phyloP scores from a whole-genome alignment of 148 eudicot genomes.

The Rhododendron williamsianum region DNA sequence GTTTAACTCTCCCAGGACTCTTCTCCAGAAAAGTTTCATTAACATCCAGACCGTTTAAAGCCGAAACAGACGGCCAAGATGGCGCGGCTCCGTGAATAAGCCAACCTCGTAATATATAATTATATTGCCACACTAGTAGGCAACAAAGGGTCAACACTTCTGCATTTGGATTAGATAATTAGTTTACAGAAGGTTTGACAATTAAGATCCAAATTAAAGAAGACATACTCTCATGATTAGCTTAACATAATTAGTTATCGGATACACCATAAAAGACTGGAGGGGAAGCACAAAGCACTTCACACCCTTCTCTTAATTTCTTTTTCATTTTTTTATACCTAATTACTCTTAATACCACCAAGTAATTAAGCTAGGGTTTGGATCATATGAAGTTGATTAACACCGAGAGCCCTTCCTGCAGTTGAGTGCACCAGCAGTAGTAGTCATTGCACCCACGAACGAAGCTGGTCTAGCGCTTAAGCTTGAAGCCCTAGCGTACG shows the following conservation, averaged over 20 bases:
- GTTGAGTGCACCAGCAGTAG: slow-evolving; percentile 41
- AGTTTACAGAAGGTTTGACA: neutral
- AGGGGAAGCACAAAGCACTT: neutral
- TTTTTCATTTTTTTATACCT: neutral
- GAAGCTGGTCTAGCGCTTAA: slow-evolving; percentile 56
- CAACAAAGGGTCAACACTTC: neutral
- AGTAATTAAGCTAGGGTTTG: neutral
- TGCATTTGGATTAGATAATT: neutral
- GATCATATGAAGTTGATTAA: slow-evolving; percentile 14
- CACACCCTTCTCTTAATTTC: neutral
- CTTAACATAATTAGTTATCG: neutral
- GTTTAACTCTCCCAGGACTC: too few relatives aligned
- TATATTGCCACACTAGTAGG: neutral
- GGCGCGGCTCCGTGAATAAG: too few relatives aligned
- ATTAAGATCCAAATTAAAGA: neutral
- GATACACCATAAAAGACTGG: neutral
- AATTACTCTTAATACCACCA: neutral
- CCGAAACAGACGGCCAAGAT: too few relatives aligned
- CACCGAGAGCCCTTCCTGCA: slow-evolving; percentile 64
- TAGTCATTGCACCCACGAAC: slow-evolving; percentile 44
- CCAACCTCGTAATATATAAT: too few relatives aligned
- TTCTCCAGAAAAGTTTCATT: too few relatives aligned
- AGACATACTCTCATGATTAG: neutral
- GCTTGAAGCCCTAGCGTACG: slow-evolving; percentile 70
- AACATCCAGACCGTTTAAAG: too few relatives aligned